Evolutionary conservation across 2,329 filamentous ascomycete species (phyloP), one percentile per base, ranked within the genome.

Genomic region (Blastomyces percursus): DNA sequence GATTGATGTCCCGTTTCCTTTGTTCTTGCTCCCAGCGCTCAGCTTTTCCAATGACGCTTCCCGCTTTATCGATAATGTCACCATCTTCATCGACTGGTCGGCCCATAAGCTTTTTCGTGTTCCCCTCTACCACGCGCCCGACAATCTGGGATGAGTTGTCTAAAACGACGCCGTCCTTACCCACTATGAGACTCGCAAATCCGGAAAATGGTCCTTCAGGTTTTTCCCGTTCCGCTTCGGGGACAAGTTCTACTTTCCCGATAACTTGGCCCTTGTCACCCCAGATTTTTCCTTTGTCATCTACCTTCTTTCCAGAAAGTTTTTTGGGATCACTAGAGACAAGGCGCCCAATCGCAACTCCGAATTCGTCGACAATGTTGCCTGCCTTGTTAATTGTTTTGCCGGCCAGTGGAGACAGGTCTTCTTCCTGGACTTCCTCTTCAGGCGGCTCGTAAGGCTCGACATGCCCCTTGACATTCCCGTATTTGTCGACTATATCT

Each of bases 401-500:
- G 65, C 83, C 83, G 62, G 81, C 82, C 50, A 86, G 79, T n/a
- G 78, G 74, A 27, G 82, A 84, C n/a, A 85, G 75, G 66, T 86
- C 83, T 9, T 76, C 79, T 67, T 78, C 77, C 57, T 69, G 72
- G 62, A 71, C 75, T 51, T 73, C 76, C 69, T 82, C 82, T 64
- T 77, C 70, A 1, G 74, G 74, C 30, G 79, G 76, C 64, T 82
- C 77, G 61, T 79, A 84, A 3, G 80, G 82, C 70, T 84, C 82
- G n/a, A 80, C 81, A 63, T 82, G 81, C 40, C 82, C 82, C 73
- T 83, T 83, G 67, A 82, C 78, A 64, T 83, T 84, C 63, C 83
- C 85, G 70, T 90, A 91, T 73, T 85, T 86, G 78, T 94, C 90
- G 62, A 89, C 80, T 40, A 95, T 85, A 63, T 94, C 90, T 46